Evolutionary conservation across 768 basidiomycete genomes (phyloP), one percentile per base, ranked within the genome.

Genomic region (Lactarius tabidus): DNA sequence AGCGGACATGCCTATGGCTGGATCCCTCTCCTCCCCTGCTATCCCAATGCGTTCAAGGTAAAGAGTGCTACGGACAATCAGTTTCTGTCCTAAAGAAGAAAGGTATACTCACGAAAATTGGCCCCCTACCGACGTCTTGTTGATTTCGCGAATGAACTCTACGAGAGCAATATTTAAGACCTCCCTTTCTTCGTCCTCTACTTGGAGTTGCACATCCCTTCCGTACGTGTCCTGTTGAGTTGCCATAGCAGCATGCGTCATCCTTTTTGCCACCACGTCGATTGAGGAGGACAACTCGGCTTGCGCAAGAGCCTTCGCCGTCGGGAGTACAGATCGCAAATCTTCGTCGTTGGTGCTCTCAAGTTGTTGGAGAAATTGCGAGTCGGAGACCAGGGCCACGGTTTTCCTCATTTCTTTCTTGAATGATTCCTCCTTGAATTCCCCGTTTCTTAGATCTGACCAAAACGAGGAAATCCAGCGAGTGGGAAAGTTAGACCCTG

Each of bases 161-260:
- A 20, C 9, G 17, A 59, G 48, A 1, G 12, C 17, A 17, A 2
- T 2, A 4, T 15, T 4, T 17, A 65, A 9, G 1, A 3, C 20
- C 0, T 38, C 23, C 6, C 39, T 63, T 29, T 52, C 28, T 15
- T 70, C 38, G 31, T 26, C 18, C 26, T 59, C 61, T 1, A 57
- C 8, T 18, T 67, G 54, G 1, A 14, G 63, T 9, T 26, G 29
- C 10, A 71, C 20, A 17, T 12, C 20, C 23, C 39, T 36, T 23
- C 35, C 54, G 45, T 55, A 61, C 2, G 36, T 56, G 0, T 65
- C 64, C 17, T 65, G 39, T 28, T 71, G 70, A 14, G 63, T 63
- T 10, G 20, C 9, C 26, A 57, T 18, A 2, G 67, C 64, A 5
- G 41, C 54, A 2, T 12, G 39, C 0, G 58, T 18, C 35, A 63